Percentiles rank a stretch among this genome's conserved stretches.
These are phyloP conservation scores for Stevia rebaudiana DNA, from an alignment of 140 eudicot genomes.

Conservation along the genomic window DNA sequence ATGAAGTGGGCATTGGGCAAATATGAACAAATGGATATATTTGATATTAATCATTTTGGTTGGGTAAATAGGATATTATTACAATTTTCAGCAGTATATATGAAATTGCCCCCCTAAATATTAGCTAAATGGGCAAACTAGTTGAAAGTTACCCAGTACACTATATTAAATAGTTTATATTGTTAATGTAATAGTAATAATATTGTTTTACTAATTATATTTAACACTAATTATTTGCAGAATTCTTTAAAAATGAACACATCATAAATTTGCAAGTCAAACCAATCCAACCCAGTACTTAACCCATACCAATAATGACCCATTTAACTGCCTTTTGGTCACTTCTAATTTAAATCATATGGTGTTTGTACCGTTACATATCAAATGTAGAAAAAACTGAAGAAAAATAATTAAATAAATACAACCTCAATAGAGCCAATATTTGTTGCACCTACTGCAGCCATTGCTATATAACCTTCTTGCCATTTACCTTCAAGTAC, in stretches of 20 bases:
- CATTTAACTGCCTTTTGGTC: background rate
- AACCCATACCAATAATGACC: background rate
- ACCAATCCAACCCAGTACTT: background rate
- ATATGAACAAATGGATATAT: background rate
- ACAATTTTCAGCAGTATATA: background rate
- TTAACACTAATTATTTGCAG: background rate
- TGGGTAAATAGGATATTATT: background rate
- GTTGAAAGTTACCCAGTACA: background rate
- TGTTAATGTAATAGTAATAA: background rate
- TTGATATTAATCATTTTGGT: background rate
- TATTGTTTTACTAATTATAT: background rate
- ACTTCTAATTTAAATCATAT: background rate
- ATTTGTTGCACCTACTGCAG: slow-evolving; percentile 95
- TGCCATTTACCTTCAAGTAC: slow-evolving; percentile 92
- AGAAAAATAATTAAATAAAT: background rate
- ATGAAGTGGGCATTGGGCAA: too few species aligned
- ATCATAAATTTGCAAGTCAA: background rate
- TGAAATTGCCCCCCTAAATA: background rate
- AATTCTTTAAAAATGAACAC: background rate
- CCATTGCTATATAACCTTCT: slow-evolving; percentile 94
- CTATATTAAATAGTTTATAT: background rate
- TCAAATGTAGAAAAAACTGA: background rate
- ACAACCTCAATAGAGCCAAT: slow-evolving; percentile 89
- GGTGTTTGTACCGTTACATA: background rate
- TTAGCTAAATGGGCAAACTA: background rate